Conservation (phyloP, 441 rosid species). For the Oxalis stricta region DNA sequence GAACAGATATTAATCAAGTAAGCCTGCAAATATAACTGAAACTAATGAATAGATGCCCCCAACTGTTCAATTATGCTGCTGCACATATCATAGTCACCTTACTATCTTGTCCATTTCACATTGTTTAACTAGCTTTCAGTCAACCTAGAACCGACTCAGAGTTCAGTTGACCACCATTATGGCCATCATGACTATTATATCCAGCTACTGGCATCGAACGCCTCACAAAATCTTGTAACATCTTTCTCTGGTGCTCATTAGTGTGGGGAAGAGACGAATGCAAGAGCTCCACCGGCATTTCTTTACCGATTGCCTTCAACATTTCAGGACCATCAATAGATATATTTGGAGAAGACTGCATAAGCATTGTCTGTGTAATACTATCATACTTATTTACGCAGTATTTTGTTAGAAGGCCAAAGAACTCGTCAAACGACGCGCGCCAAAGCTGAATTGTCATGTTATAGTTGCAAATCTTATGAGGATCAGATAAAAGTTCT, state of each 20-base stretch:
- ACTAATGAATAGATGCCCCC: too few species aligned
- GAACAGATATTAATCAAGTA: too few species aligned
- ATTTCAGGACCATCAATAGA: too few species aligned
- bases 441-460: conserved; percentile 71
- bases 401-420: conserved; percentile 79
- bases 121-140: too few species aligned
- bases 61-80: too few species aligned
- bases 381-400: conserved; percentile 79
- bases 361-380: conserved; percentile 35
- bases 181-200: conserved; percentile 27
- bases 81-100: too few species aligned
- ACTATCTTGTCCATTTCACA: too few species aligned
- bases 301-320: conserved; percentile 71
- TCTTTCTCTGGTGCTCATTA: conserved; percentile 62
- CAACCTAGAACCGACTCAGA: conserved; percentile 77
- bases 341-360: conserved; percentile 28
- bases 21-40: too few species aligned
- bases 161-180: conserved; percentile 28
- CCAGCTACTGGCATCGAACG: conserved; percentile 28
- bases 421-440: conserved; percentile 91
- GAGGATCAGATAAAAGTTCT: conserved; percentile 30
- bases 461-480: conserved; percentile 29
- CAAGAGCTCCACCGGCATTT: conserved; percentile 92
- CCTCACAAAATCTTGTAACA: conserved; percentile 45
- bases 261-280: conserved; percentile 91